Percentiles rank a stretch among this genome's conserved stretches.
phyloP scores from a whole-genome alignment of 768 basidiomycete genomes.

The Panaeolus cyanescens region DNA sequence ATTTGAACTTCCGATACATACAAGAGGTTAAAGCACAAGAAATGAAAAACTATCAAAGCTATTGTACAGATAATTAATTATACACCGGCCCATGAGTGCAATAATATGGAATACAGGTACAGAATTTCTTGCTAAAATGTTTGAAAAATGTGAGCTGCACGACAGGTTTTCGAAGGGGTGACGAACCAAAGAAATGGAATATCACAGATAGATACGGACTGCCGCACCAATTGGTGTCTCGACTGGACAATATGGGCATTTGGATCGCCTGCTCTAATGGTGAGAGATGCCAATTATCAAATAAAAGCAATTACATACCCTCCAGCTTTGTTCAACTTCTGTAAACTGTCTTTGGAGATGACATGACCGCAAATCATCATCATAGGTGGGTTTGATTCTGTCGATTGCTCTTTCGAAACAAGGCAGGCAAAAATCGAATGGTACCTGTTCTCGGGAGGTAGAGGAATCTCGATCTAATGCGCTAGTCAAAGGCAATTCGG shows the following conservation, averaged over 20 bases:
- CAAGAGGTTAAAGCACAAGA: neutral
- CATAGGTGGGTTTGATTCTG: constrained; percentile 93
- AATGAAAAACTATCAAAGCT: neutral
- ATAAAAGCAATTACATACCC: constrained; percentile 41
- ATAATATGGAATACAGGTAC: neutral
- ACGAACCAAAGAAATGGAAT: neutral
- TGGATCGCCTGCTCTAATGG: constrained; percentile 67
- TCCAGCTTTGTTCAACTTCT: constrained; percentile 85
- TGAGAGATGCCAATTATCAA: constrained; percentile 9
- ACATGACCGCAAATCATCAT: constrained; percentile 98
- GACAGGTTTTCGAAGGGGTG: neutral
- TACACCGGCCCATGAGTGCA: neutral
- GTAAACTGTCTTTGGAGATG: constrained; percentile 88
- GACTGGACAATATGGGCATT: constrained; percentile 94
- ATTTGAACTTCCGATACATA: constrained; percentile 1
- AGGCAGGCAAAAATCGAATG: constrained; percentile 98
- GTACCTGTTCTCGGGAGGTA: constrained; percentile 85
- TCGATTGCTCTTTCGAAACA: constrained; percentile 96
- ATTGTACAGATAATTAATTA: neutral
- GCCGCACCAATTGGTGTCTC: constrained; percentile 66
- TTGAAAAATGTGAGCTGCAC: neutral
- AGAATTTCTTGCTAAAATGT: neutral
- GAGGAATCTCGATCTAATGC: constrained; percentile 89
- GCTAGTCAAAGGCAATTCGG: constrained; percentile 2
- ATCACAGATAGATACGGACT: constrained; percentile 66